Percentiles rank a stretch among this genome's conserved stretches.
Conservation (phyloP, 768 basidiomycete genomes). For the Podaxis rugospora region DNA sequence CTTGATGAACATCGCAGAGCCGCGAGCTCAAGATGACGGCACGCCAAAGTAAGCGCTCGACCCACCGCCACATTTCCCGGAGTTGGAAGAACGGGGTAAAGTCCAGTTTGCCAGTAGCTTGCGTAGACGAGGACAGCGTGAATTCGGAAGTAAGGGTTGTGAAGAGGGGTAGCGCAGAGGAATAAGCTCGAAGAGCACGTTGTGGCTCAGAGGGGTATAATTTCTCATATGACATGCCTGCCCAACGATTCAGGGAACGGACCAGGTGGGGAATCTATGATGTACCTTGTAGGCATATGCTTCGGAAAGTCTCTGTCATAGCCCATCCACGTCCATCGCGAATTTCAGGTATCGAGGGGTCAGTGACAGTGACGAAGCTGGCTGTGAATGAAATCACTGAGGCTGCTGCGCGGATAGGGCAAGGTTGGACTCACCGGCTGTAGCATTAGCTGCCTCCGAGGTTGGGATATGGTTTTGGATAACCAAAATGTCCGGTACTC, state of each 20-base stretch:
- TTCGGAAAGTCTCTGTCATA: conserved; percentile 68
- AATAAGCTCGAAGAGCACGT: conserved; percentile 55
- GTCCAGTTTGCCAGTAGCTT: conserved; percentile 32
- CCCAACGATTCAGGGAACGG: background rate
- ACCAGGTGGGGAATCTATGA: conserved; percentile 2
- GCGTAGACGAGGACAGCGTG: conserved; percentile 24
- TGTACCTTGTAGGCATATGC: conserved; percentile 74
- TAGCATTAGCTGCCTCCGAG: conserved; percentile 36
- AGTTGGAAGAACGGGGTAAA: conserved; percentile 58
- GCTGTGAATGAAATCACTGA: conserved; percentile 48
- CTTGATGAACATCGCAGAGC: conserved; percentile 32
- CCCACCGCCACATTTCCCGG: conserved; percentile 86
- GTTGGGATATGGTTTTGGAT: conserved; percentile 49
- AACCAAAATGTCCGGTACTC: conserved; percentile 51
- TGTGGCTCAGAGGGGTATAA: conserved; percentile 43
- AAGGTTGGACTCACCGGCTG: conserved; percentile 19
- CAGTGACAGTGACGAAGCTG: conserved; percentile 40
- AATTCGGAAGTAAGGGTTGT: conserved; percentile 44
- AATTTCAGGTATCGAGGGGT: conserved; percentile 46
- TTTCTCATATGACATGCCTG: conserved; percentile 77
- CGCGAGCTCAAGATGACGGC: conserved; percentile 63
- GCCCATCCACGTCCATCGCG: conserved; percentile 71
- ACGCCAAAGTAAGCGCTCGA: conserved; percentile 80
- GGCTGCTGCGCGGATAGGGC: conserved; percentile 26
- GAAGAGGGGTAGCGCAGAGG: conserved; percentile 51